phyloP scores from a whole-genome alignment of 106 monocot species.

The Dioscorea zingiberensis region DNA sequence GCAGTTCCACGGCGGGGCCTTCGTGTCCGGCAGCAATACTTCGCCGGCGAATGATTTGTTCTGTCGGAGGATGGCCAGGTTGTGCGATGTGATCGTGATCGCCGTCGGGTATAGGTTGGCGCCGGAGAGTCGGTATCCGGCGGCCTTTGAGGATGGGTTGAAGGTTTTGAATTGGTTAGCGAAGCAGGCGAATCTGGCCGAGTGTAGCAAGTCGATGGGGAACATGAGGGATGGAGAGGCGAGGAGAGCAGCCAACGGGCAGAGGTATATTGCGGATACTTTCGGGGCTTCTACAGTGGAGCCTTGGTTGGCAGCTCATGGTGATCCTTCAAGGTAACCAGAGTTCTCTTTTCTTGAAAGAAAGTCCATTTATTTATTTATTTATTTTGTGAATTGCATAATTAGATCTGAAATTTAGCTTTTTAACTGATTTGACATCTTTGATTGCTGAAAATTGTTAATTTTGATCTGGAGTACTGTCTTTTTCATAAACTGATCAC shows the following conservation, averaged over 20 bases:
- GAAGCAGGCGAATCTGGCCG: slow-evolving; percentile 87
- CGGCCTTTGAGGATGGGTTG: slow-evolving; percentile 86
- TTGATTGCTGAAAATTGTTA: too few species aligned
- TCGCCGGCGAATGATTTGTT: slow-evolving; percentile 79
- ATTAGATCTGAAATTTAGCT: not conserved
- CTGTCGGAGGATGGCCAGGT: slow-evolving; percentile 71
- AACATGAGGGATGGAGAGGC: slow-evolving; percentile 5
- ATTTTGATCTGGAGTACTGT: too few species aligned
- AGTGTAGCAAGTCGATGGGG: slow-evolving; percentile 56
- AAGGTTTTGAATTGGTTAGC: slow-evolving; percentile 74
- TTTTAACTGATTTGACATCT: too few species aligned
- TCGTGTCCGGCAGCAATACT: slow-evolving; percentile 61
- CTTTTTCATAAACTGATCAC: too few species aligned
- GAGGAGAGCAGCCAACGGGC: slow-evolving; percentile 22
- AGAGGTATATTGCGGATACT: slow-evolving; percentile 42
- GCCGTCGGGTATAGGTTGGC: slow-evolving; percentile 89
- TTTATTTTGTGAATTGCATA: not conserved
- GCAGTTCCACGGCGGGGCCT: slow-evolving; percentile 91
- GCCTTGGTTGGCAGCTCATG: slow-evolving; percentile 92
- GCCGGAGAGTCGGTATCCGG: slow-evolving; percentile 86
- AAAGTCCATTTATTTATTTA: slow-evolving; percentile 4
- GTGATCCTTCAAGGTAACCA: slow-evolving; percentile 63
- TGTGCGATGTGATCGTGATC: slow-evolving; percentile 78
- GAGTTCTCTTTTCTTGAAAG: too few species aligned
- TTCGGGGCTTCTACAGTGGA: slow-evolving; percentile 79